Evolutionary conservation across 108 stramenopile species (phyloP).

Genomic region (Discostella pseudostelligera): DNA sequence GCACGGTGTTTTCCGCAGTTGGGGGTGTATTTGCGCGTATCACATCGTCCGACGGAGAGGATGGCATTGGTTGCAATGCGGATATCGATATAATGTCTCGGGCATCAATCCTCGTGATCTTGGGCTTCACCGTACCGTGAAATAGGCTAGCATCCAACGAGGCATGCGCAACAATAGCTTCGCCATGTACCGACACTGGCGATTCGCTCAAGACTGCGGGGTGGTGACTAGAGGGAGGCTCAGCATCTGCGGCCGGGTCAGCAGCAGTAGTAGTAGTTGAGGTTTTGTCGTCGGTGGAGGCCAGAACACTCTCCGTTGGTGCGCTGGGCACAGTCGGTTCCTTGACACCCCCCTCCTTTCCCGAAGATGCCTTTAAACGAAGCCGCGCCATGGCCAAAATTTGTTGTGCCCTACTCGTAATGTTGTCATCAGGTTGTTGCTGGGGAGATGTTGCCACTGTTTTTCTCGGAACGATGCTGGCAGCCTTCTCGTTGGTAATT

Average conservation of each 20-base stretch:
- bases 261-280: background rate
- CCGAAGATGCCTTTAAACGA: conserved; percentile 24
- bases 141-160: conserved; percentile 6
- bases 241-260: background rate
- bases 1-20: background rate
- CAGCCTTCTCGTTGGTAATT: background rate
- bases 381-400: conserved; percentile 41
- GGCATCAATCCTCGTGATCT: background rate
- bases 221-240: conserved; percentile 3
- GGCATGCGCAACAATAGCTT: conserved; percentile 3
- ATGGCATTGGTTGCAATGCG: background rate
- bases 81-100: background rate
- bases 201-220: conserved; percentile 44
- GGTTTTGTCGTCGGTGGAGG: background rate
- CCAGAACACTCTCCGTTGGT: background rate
- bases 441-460: conserved; percentile 7
- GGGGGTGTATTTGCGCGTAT: background rate
- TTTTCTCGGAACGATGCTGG: background rate
- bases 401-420: conserved; percentile 37
- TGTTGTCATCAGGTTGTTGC: background rate
- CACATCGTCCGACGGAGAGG: background rate
- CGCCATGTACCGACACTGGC: conserved; percentile 34
- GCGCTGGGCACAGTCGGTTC: background rate
- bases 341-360: conserved; percentile 1
- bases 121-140: background rate